These are phyloP conservation scores for Penicillium sp. DNA, from an alignment of 2,329 filamentous ascomycete species.

Conservation along the genomic window DNA sequence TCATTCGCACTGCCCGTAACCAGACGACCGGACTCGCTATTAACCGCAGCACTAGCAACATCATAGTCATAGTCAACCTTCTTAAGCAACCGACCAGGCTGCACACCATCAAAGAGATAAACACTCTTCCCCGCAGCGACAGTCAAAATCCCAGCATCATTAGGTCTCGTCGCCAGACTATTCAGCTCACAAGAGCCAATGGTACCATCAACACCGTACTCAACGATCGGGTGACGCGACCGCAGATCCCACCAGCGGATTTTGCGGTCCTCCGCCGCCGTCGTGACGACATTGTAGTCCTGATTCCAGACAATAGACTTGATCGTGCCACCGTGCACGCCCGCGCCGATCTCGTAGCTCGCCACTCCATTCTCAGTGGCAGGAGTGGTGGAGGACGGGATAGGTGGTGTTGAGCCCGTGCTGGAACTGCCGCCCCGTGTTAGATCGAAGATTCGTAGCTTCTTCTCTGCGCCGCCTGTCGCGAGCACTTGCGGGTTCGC, in stretches of 20 bases:
- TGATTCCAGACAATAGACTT: conserved; percentile 95
- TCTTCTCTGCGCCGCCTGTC: conserved; percentile 95
- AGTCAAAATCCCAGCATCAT: conserved; percentile 71
- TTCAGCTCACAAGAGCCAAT: conserved; percentile 93
- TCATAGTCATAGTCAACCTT: conserved; percentile 77
- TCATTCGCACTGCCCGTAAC: conserved; percentile 89
- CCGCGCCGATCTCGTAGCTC: conserved; percentile 83
- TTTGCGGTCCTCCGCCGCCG: conserved; percentile 84
- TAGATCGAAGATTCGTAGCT: conserved; percentile 89
- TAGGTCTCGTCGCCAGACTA: conserved; percentile 59
- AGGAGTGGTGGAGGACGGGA: conserved; percentile 33
- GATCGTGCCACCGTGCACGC: conserved; percentile 81
- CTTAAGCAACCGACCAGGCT: conserved; percentile 72
- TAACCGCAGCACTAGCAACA: conserved; percentile 85
- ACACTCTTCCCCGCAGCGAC: conserved; percentile 93
- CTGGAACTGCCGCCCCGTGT: conserved; percentile 50
- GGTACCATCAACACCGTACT: conserved; percentile 75
- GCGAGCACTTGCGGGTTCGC: conserved; percentile 77
- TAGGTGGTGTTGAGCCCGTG: conserved; percentile 41
- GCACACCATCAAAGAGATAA: conserved; percentile 81
- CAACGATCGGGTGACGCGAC: conserved; percentile 69
- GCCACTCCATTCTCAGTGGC: conserved; percentile 51
- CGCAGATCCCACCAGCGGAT: conserved; percentile 94
- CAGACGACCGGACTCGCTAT: conserved; percentile 75
- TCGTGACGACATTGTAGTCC: conserved; percentile 84